These are phyloP conservation scores for Sclerotinia spermophila DNA, from an alignment of 2,329 filamentous ascomycete species.

Conservation along the genomic window DNA sequence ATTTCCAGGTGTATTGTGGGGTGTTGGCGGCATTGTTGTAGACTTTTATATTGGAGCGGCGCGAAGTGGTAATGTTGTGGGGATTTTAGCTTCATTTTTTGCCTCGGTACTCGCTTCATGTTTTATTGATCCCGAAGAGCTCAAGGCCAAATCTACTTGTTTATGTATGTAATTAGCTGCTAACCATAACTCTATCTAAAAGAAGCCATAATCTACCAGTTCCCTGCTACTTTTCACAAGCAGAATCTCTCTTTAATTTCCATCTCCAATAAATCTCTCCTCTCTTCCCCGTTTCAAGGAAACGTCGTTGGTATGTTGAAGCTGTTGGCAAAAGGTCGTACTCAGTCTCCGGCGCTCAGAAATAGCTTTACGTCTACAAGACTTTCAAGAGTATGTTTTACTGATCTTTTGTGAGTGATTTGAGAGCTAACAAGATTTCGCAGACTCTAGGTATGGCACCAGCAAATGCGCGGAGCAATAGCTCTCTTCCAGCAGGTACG, in stretches of 20 bases:
- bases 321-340: slow-evolving; percentile 35
- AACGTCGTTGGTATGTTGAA: slow-evolving; percentile 36
- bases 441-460: slow-evolving; percentile 47
- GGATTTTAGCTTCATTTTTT: background rate
- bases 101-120: slow-evolving; percentile 14
- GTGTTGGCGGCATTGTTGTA: background rate
- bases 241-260: slow-evolving; percentile 20
- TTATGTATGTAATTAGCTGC: slow-evolving; percentile 2
- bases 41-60: background rate
- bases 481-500: slow-evolving; percentile 53
- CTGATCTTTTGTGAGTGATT: background rate
- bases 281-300: slow-evolving; percentile 20
- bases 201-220: slow-evolving; percentile 9
- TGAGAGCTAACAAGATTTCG: slow-evolving; percentile 23
- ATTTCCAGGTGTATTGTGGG: background rate
- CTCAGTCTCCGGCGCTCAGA: slow-evolving; percentile 35
- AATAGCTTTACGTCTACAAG: slow-evolving; percentile 31
- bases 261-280: slow-evolving; percentile 15
- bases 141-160: background rate
- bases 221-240: slow-evolving; percentile 13
- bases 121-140: slow-evolving; percentile 11
- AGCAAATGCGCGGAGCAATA: slow-evolving; percentile 51
- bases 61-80: background rate
- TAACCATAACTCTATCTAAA: slow-evolving; percentile 4
- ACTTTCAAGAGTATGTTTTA: slow-evolving; percentile 30